These are phyloP conservation scores for Climacium dendroides DNA, from an alignment of 225 moss, liverwort and hornwort genomes.

Conservation along the genomic window DNA sequence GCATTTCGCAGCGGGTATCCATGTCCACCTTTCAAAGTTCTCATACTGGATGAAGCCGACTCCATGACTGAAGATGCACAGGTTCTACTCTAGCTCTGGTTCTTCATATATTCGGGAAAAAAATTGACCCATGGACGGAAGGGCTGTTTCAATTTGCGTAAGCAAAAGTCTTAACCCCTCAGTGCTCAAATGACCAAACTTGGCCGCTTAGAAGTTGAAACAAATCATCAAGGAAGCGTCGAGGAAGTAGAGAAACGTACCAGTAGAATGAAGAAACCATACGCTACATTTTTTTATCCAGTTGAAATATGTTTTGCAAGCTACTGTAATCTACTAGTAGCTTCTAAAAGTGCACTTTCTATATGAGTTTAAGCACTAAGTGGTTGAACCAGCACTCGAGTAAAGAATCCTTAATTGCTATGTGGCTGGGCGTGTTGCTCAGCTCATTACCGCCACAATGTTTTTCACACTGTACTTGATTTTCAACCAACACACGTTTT, in stretches of 20 bases:
- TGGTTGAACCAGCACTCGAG: not conserved
- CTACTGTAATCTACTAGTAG: too few relatives aligned
- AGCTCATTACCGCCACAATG: not conserved
- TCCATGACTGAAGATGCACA: slow-evolving; percentile 99
- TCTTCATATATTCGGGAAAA: not conserved
- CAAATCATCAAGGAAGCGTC: not conserved
- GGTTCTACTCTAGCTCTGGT: slow-evolving; percentile 17
- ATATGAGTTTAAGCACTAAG: not conserved
- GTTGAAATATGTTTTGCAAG: not conserved
- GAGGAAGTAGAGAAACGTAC: not conserved
- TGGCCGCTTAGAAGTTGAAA: not conserved
- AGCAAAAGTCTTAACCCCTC: not conserved
- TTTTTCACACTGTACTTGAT: not conserved
- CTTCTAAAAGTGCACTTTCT: not conserved
- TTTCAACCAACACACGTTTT: not conserved
- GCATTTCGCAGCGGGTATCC: slow-evolving; percentile 60
- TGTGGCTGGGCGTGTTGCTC: not conserved
- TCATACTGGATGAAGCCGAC: slow-evolving; percentile 94
- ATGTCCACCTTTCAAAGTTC: slow-evolving; percentile 92
- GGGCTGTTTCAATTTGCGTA: not conserved
- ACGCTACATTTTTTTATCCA: not conserved
- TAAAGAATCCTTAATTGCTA: not conserved
- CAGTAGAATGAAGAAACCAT: not conserved
- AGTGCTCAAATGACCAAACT: not conserved
- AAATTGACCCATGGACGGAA: not conserved